Base-by-base conservation (phyloP, 192 early-diverging fungal genomes). In the Linnemannia hyalina region DNA sequence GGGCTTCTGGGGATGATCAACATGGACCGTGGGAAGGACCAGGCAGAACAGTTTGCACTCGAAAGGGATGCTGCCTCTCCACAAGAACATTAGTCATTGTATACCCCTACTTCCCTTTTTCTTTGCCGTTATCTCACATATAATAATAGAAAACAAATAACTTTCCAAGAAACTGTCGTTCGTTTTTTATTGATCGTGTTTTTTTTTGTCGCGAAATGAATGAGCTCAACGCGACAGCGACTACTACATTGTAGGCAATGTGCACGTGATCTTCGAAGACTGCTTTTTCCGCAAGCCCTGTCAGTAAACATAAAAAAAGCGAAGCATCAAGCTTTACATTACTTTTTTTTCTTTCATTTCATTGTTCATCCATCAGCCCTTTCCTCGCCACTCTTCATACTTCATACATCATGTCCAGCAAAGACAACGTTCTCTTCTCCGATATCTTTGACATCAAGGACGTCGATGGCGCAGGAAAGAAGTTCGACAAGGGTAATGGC, bases 371-470 rank as follows among this genome's bases (percentile, higher is more conserved):
- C 36, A 73, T 46, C 71, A 46, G 18, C 49, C 29, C 26, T 32
- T n/a, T 29, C 60, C 60, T 57, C 55, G 16, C 26, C 29, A 22
- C 47, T 49, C 70, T 26, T 54, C 32, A 72, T n/a, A 29, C n/a
- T 54, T 32, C 36, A 42, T 42, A 41, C 80, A 88, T 68, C 68
- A 93, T 94, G 92, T 82, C 90, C 35, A 90, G 91, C 86, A 93
- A 91, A 81, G 94, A 97, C 90, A 94, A 92, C 91, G 91, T 96
- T 80, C 79, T 99, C 40, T 99, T 98, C 89, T 91, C 90, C 70
- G 97, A 97, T 80, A 95, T 96, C 60, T 98, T 98, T 82, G 95
- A 95, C 75, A 94, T 97, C 77, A 95, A 94, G 77, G 96, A 98
- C 82, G 89, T 97, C 47, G 95, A 98, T 90, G 93, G 93, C 73